Base-by-base conservation (phyloP, 73 alveolate genomes). In the Effrenium voratum region DNA sequence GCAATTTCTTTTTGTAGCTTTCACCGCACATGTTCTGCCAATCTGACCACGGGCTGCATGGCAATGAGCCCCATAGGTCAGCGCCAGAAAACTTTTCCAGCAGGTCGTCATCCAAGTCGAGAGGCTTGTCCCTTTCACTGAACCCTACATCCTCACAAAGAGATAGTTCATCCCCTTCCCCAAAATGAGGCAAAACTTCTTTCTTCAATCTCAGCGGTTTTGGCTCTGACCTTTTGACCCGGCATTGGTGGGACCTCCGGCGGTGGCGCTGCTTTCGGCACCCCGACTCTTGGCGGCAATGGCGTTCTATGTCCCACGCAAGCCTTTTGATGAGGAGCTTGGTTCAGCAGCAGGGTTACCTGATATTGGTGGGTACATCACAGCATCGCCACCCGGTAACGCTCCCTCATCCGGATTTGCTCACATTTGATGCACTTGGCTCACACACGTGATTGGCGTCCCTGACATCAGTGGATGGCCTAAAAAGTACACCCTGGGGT, bases 21-120 rank as follows among this genome's bases (percentile, higher is more conserved):
- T n/a, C n/a, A n/a, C n/a, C n/a, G n/a, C 49, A 49, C 1, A 82
- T 52, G 16, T 82, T 10, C 76, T 82, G 93, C 93, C 73, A 50
- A 0, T 32, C 49, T 5, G 76, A 49, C 93, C 93, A 82, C 12
- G 93, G 93, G 55, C 93, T 40, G 55, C 93, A 82, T 4, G 93
- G 93, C 0, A 82, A 49, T 2, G 55, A 6, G 34, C 93, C 55
- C 52, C 93, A 82, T 6, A 79, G 68, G 46, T 79, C 92, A 10
- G 52, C 63, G 5, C 91, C 91, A 24, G 91, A 68, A 34, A 79
- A 84, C 50, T 5, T 2, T 13, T 50, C 40, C 43, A 82, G 38
- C 30, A 82, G 72, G 28, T 82, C n/a, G 43, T 38, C 60, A 43
- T 52, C 63, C 76, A 28, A 34, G 38, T 63, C 76, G 3, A 63